Evolutionary conservation across 108 stramenopile genomes (phyloP).

Genomic region (Skeletonema potamos): DNA sequence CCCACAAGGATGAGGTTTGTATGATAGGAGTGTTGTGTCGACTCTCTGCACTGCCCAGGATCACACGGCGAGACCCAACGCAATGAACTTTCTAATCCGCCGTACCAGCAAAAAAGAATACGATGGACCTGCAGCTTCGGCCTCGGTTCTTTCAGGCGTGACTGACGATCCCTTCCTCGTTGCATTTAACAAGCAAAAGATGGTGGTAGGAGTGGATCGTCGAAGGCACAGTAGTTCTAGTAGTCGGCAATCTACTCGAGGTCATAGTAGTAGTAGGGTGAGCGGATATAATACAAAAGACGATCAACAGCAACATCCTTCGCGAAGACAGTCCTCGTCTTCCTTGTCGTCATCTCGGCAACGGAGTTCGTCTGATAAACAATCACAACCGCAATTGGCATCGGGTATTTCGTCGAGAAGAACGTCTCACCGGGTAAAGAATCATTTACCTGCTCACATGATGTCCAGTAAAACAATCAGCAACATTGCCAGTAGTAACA

Average conservation of each 20-base stretch:
- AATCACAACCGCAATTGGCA: background rate
- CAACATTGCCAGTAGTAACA: background rate
- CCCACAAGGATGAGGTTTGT: too few relatives aligned
- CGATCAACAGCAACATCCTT: background rate
- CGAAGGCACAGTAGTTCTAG: background rate
- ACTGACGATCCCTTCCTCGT: background rate
- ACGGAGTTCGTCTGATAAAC: background rate
- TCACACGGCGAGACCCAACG: too few relatives aligned
- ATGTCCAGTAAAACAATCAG: background rate
- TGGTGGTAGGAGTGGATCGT: background rate
- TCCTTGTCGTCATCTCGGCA: background rate
- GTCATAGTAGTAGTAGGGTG: background rate
- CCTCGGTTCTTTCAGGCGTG: background rate
- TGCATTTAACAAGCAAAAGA: background rate
- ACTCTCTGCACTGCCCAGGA: too few relatives aligned
- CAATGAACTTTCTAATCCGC: background rate
- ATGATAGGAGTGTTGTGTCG: too few relatives aligned
- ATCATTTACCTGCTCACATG: background rate
- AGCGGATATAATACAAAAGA: background rate
- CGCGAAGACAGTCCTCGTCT: background rate
- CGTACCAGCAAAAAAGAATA: conserved; percentile 6
- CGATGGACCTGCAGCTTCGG: background rate
- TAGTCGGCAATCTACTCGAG: background rate
- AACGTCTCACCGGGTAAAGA: background rate
- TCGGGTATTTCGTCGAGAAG: background rate